Conservation (phyloP, 768 basidiomycete species). For the Ramaria sp. region DNA sequence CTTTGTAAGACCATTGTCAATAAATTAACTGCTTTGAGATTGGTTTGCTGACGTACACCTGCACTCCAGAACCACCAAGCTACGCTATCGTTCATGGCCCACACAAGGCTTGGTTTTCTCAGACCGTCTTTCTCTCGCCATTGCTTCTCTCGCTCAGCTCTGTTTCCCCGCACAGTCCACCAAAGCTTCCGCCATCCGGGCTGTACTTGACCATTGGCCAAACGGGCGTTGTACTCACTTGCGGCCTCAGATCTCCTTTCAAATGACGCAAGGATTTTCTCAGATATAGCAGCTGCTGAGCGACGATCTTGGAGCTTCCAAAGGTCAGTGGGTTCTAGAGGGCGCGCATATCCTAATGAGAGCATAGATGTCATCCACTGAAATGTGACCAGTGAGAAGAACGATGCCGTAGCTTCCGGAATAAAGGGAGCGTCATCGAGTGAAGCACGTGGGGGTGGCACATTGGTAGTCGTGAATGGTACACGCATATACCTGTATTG, state of each 20-base stretch:
- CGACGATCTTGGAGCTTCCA: constrained; percentile 64
- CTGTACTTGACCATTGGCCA: constrained; percentile 52
- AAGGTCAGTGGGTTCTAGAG: constrained; percentile 70
- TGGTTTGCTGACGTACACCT: constrained; percentile 26
- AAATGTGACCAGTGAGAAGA: constrained; percentile 53
- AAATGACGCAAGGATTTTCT: constrained; percentile 54
- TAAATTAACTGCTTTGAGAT: background rate
- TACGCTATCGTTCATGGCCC: constrained; percentile 69
- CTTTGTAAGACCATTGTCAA: background rate
- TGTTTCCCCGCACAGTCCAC: constrained; percentile 46
- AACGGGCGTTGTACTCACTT: constrained; percentile 55
- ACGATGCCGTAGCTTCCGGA: constrained; percentile 56
- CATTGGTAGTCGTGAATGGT: constrained; percentile 18
- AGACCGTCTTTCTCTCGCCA: constrained; percentile 59
- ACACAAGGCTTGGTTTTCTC: constrained; percentile 47
- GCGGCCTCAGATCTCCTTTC: constrained; percentile 44
- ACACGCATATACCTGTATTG: constrained; percentile 10
- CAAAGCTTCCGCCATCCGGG: constrained; percentile 41
- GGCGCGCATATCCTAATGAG: constrained; percentile 64
- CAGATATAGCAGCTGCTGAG: constrained; percentile 47
- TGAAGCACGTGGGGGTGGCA: constrained; percentile 36
- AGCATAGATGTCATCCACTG: constrained; percentile 68
- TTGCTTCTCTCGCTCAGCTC: constrained; percentile 42
- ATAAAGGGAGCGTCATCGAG: constrained; percentile 49
- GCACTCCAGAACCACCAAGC: constrained; percentile 71